Evolutionary conservation across 768 basidiomycete species (phyloP), one percentile per base, ranked within the genome.

Genomic region (Leccinum incarnatum): DNA sequence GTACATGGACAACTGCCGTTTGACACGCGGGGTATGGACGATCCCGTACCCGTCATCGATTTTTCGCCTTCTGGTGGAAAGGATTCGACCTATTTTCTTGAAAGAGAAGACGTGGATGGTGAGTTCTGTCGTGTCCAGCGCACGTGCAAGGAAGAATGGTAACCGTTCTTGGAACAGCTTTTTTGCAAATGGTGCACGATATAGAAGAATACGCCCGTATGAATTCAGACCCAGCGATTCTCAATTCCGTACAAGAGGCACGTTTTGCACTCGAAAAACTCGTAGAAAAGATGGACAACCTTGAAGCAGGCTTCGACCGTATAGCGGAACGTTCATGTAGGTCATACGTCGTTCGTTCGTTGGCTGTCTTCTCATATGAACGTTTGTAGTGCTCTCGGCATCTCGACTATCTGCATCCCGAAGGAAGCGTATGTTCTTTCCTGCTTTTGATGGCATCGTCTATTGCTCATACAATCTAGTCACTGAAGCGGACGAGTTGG

Each of bases 1-100:
- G 81, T 91, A 12, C 83, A 91, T 60, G 90, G 90, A 0, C 88
- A 92, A 64, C 78, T 98, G 5, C 97, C 97, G 0, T 98, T 95
- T 69, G 88, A 91, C 37, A 82, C 88, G 3, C 78, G 80, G 52
- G 90, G 89, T 3, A 84, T 97, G 83, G 89, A 92, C 36, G 91
- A 89, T 61, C 77, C 86, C 2, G 87, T 90, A 3, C 91, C 91
- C 0, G 79, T 78, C 6, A 83, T 95, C 62, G 93, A 95, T 65
- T 88, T 95, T 67, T 85, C 88, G 1, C 87, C 90, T 0, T 79
- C 80, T 1, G 88, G 88, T 40, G 83, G 79, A 54, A 76, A 75
- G 12, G 88, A 93, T 46, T 76, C 77, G 0, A 71, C 80, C 0
- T 90, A 93, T 69, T 80, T 84, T 0, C 72, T 98, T 10, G 87